Base-by-base conservation (phyloP, 768 basidiomycete species). In the Mycena floridula region DNA sequence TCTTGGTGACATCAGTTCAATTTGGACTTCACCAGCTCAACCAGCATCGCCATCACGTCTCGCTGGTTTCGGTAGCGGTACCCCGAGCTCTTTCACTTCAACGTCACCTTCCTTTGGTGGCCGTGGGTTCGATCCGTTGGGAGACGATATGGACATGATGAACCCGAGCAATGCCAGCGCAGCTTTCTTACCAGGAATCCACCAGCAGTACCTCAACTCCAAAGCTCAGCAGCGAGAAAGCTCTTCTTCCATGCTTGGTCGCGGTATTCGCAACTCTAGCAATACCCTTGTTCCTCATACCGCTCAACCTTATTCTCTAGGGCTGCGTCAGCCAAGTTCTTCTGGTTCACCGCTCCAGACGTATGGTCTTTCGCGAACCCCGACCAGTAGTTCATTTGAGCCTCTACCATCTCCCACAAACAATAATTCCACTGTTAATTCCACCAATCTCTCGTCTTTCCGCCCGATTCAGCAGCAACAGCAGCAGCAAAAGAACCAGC, bases 161-260 rank as follows among this genome's bases (percentile, higher is more conserved):
- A 69, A 74, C 30, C 86, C 85, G 0, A 84, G 82, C 40, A 89
- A 90, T 55, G 85, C 88, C 3, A 85, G 83, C 26, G 87, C 84
- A 1, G 88, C 88, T 7, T 91, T 91, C 68, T 67, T 91, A 8
- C 85, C 85, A 2, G 76, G 83, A 7, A 62, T 85, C 28, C 82
- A 85, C 50, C 73, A 75, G 26, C 77, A 81, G 50, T 87, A 86
- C 50, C 62, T 77, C 35, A 72, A 65, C 44, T 65, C 78, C 9
- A 81, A 78, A 56, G 52, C 51, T 20, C 50, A 53, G 26, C 30
- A 54, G 37, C 8, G 59, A 53, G 16, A 54, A 58, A 8, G 67
- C 67, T n/a, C 50, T 51, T 3, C 44, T 61, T 35, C 35, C n/a
- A 42, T 16, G 55, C 16, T 30, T 9, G 42, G 42, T 7, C 21